Evolutionary conservation across 2,329 filamentous ascomycete genomes (phyloP), one percentile per base, ranked within the genome.

Genomic region (Sphaerulina populicola): DNA sequence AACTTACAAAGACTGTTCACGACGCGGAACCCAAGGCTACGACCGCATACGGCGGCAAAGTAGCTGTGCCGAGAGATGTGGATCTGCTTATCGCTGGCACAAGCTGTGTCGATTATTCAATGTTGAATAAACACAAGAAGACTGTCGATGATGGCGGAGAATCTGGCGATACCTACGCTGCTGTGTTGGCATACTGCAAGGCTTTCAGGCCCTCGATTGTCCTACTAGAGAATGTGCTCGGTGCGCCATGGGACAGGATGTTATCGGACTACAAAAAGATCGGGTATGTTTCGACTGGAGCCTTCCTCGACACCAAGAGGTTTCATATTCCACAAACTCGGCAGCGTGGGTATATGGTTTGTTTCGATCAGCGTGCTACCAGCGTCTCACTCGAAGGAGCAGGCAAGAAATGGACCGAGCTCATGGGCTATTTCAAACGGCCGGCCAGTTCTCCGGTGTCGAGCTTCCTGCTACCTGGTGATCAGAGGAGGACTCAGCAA

Each of bases 61-160:
- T 72, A 4, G 47, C 66, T 1, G 77, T 88, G 1, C 84, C 84
- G 0, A 66, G 65, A 0, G 62, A 76, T 9, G 66, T 81, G 1
- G 82, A 90, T 56, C 63, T 91, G 0, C 69, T 91, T 1, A 71
- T 90, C 40, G 83, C 83, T 6, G 86, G 86, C 0, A 86, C 83
- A 38, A 82, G 84, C 0, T 93, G 86, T 58, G 83, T 87, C 2
- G 86, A 90, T 60, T 86, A 85, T 57, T 90, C 86, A 0, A 62
- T 57, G 0, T 66, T 89, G 30, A 91, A 89, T 64, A 77, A 71
- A 44, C 65, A 72, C 4, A 70, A 70, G 12, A 80, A 80, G 51
- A 66, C 67, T 0, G 64, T 82, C 0, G 68, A 74, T 1, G 71
- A 77, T 6, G 69, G 74, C 11, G 83, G 83, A 2, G 80, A 88